Evolutionary conservation across 2,329 filamentous ascomycete species (phyloP).

Genomic region (Trichoderma sp.): DNA sequence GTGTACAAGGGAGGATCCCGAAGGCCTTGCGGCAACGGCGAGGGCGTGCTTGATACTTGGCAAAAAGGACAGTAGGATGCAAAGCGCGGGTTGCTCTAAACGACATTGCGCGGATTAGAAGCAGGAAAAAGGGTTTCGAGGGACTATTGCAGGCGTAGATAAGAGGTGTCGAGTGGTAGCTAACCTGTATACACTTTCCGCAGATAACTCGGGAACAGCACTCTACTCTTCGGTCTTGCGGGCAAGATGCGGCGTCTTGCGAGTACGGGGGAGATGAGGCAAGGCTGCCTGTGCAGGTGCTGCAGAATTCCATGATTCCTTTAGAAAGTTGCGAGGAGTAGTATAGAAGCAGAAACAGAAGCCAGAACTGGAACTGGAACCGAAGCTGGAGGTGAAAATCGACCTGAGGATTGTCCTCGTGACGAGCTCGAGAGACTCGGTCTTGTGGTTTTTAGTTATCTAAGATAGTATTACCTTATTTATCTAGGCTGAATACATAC

Average conservation of each 20-base stretch:
- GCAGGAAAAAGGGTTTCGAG: too few species aligned
- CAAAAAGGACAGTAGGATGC: constrained; percentile 69
- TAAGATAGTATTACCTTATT: not conserved
- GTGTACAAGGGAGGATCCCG: constrained; percentile 67
- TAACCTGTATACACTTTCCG: constrained; percentile 61
- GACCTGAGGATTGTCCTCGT: not conserved
- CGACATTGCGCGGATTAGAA: constrained; percentile 17
- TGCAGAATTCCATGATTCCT: constrained; percentile 52
- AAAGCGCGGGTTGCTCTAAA: constrained; percentile 65
- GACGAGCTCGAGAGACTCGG: constrained; percentile 1
- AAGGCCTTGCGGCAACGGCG: constrained; percentile 58
- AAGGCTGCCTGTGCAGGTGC: constrained; percentile 65
- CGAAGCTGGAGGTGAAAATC: not conserved
- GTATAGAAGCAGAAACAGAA: not conserved
- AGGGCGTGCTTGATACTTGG: constrained; percentile 63
- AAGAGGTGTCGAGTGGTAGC: not conserved
- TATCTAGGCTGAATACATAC: not conserved
- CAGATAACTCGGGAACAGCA: constrained; percentile 74
- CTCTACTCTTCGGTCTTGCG: constrained; percentile 57
- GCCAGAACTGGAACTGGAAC: not conserved
- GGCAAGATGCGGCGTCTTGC: constrained; percentile 56
- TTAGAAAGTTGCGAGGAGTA: not conserved
- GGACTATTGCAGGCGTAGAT: not conserved
- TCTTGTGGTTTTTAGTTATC: not conserved
- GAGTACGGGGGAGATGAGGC: constrained; percentile 50